Evolutionary conservation across 2,329 filamentous ascomycete species (phyloP), one percentile per base, ranked within the genome.

Genomic region (Coniochaeta sp.): DNA sequence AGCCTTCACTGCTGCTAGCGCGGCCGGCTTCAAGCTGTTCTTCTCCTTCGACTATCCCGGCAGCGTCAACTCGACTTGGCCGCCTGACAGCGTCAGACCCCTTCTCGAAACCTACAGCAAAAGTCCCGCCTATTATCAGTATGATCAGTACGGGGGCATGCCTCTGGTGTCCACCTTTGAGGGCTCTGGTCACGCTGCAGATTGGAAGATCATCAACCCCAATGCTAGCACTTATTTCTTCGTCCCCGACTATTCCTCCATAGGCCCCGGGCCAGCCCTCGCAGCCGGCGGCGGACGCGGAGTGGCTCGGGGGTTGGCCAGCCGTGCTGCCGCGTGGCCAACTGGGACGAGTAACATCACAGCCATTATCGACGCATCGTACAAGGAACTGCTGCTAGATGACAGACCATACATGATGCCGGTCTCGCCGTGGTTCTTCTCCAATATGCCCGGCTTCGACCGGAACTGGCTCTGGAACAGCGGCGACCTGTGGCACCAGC

Each of bases 401-500:
- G 31, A 18, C 32, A 51, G 51, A n/a, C 28, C 52, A 14, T 56
- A 54, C 48, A 56, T 56, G 52, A 52, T 53, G 51, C 32, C 50
- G 10, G 45, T 56, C 1, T 49, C 47, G 24, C 52, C 54, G 2
- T 54, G 50, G 8, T 56, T 56, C 22, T 56, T 52, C 52, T 54
- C 54, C 32, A 40, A 47, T 18, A 4, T 56, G n/a, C 26, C 50
- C 1, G n/a, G 12, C 6, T 22, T 32, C 24, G 6, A 33, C 18
- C 54, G 54, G n/a, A 56, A 56, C 51, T 54, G 54, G 54, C 51
- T 54, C 24, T 40, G 48, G 22, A 35, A 51, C 32, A 42, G 46
- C 20, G 52, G 52, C 40, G 42, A 22, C 16, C 12, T 56, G 14
- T 56, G 54, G 54, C 50, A 30, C 38, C 48, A 52, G 12, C 54